Base-by-base conservation (phyloP, 768 basidiomycete genomes). In the Exidia glandulosa region DNA sequence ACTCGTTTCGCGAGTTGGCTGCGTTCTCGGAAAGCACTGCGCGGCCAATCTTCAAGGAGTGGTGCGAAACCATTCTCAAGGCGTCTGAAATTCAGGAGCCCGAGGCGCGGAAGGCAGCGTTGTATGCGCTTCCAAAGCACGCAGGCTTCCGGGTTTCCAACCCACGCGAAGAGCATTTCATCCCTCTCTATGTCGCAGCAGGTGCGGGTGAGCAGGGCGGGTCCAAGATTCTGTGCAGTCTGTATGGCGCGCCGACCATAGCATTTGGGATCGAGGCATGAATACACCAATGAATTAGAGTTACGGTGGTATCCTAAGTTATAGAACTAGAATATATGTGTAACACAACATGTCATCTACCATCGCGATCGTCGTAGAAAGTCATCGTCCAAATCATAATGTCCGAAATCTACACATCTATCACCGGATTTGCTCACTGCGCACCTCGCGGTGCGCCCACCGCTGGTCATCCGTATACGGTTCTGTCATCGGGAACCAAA, bases 111-210 rank as follows among this genome's bases (percentile, higher is more conserved):
- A 83, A 81, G 70, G 63, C 77, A 58, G 82, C 80, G 4, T 68
- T 90, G 73, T 60, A 81, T 57, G 70, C 72, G 9, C 73, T 93
- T 60, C 74, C 77, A 10, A 71, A 72, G 47, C 87, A 90, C 64
- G 70, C 74, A 3, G 80, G 80, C 9, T 92, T 88, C 76, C 78
- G 83, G 3, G 66, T 75, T 0, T 80, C 84, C 30, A 87, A 94
- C 65, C 90, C 89, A 1, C 77, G 86, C 2, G 83, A 84, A 63
- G 90, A 94, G 31, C 90, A 92, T 66, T 88, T 92, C 66, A 75
- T 91, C 16, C 90, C 90, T 10, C 63, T 92, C 16, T 88, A 90
- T 68, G 76, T 90, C 47, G 87, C 85, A 3, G 85, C 82, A 2
- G 89, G 87, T 2, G 89, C 87, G 7, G 85, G 83, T 7, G 85